Conservation (phyloP, 345 rosid genomes). For the Orychophragmus violaceus region DNA sequence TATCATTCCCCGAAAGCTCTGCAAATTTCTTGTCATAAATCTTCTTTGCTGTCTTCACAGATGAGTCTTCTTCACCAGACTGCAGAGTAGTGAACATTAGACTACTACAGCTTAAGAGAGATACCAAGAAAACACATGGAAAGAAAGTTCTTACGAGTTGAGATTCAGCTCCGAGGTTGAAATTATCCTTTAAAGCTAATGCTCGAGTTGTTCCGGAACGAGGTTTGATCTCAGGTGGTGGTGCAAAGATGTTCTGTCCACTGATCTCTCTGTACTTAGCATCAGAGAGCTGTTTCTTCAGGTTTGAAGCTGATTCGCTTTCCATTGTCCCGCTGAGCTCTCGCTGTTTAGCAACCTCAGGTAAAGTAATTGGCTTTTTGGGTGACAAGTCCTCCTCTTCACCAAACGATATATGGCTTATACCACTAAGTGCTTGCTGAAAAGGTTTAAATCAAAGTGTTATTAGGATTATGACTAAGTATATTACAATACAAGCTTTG, state of each 20-base stretch:
- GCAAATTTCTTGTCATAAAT: slow-evolving; percentile 62
- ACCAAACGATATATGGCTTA: slow-evolving; percentile 87
- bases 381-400: slow-evolving; percentile 75
- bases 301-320: slow-evolving; percentile 50
- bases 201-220: slow-evolving; percentile 64
- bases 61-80: slow-evolving; percentile 51
- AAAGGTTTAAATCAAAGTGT: neutral
- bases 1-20: slow-evolving; percentile 78
- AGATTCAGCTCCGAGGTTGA: slow-evolving; percentile 56
- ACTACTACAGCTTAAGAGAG: neutral
- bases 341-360: slow-evolving; percentile 93
- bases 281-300: slow-evolving; percentile 79
- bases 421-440: slow-evolving; percentile 84
- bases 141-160: neutral
- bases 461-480: neutral
- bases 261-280: slow-evolving; percentile 88
- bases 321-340: slow-evolving; percentile 82
- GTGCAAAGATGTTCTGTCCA: slow-evolving; percentile 93
- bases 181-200: slow-evolving; percentile 61
- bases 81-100: neutral
- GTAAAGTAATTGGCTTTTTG: slow-evolving; percentile 58
- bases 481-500: too few relatives aligned
- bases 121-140: neutral
- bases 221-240: slow-evolving; percentile 90
- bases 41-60: slow-evolving; percentile 80